Evolutionary conservation across 257 asterid species (phyloP).

Genomic region (Solanum bulbocastanum): DNA sequence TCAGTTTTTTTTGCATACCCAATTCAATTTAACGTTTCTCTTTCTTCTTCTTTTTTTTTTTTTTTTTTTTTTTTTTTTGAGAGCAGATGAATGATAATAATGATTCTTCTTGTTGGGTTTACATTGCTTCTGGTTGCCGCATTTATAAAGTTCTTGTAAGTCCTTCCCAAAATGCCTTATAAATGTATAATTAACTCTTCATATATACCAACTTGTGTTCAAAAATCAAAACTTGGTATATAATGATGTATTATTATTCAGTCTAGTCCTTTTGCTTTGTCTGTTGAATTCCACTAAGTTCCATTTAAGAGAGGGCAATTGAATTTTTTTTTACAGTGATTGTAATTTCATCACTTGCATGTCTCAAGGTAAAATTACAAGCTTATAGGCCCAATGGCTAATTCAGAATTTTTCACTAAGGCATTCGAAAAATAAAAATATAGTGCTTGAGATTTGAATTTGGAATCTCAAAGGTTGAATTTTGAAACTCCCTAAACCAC

Average conservation of each 20-base stretch:
- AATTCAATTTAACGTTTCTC: neutral
- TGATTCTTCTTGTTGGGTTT: slow-evolving; percentile 62
- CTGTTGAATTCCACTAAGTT: neutral
- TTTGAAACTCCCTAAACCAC: neutral
- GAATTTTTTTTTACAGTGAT: neutral
- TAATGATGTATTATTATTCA: neutral
- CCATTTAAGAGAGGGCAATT: neutral
- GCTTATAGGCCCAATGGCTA: neutral
- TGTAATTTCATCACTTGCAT: neutral
- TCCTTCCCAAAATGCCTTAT: neutral
- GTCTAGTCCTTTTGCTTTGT: neutral
- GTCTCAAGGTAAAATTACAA: neutral
- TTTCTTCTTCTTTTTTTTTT: no score
- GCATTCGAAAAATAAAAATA: neutral
- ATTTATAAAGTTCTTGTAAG: slow-evolving; percentile 59
- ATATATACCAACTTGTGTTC: neutral
- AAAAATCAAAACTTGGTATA: neutral
- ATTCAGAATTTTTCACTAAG: neutral
- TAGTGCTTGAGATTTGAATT: neutral
- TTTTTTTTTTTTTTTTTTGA: no score
- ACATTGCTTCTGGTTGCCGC: slow-evolving; percentile 66
- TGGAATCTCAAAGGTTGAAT: neutral
- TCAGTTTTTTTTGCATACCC: neutral
- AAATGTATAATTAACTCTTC: neutral
- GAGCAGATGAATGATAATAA: slow-evolving; percentile 50